A percentile compares a stretch with the other conserved stretches of the same genome.
Evolutionary conservation across 2,329 filamentous ascomycete genomes (phyloP).

Genomic region (Macroventuria anomochaeta): DNA sequence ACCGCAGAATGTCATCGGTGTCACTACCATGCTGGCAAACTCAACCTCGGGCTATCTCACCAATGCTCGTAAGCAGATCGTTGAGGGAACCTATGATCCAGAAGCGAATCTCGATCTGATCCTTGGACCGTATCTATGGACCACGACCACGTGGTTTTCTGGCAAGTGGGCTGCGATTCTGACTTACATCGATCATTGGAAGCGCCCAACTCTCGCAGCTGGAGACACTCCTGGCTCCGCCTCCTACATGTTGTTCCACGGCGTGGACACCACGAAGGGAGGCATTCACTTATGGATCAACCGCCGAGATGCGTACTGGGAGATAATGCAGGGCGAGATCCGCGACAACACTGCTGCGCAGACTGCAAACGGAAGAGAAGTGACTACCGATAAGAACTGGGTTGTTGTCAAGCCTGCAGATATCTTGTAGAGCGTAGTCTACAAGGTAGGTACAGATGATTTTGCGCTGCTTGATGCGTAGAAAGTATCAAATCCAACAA

Average conservation of each 20-base stretch:
- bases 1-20: slow-evolving; percentile 40
- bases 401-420: slow-evolving; percentile 38
- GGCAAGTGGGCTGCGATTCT: slow-evolving; percentile 42
- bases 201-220: slow-evolving; percentile 36
- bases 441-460: too few relatives aligned
- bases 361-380: slow-evolving; percentile 35
- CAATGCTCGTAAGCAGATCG: slow-evolving; percentile 37
- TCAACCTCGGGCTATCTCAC: slow-evolving; percentile 35
- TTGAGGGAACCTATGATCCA: slow-evolving; percentile 33
- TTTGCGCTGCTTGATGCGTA: too few relatives aligned
- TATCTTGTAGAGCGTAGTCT: slow-evolving; percentile 28
- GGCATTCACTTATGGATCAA: slow-evolving; percentile 43
- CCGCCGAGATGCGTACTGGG: slow-evolving; percentile 27
- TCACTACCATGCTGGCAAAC: slow-evolving; percentile 40
- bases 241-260: slow-evolving; percentile 43
- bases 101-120: slow-evolving; percentile 35
- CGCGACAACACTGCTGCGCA: slow-evolving; percentile 31
- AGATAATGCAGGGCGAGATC: slow-evolving; percentile 32
- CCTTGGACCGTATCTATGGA: slow-evolving; percentile 38
- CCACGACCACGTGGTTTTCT: slow-evolving; percentile 41
- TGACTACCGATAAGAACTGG: slow-evolving; percentile 43
- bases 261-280: slow-evolving; percentile 37
- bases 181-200: slow-evolving; percentile 42
- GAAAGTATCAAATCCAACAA: too few relatives aligned
- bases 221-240: slow-evolving; percentile 42